Conservation (phyloP, 1,139 yeast species). For the Taphrina confusa region DNA sequence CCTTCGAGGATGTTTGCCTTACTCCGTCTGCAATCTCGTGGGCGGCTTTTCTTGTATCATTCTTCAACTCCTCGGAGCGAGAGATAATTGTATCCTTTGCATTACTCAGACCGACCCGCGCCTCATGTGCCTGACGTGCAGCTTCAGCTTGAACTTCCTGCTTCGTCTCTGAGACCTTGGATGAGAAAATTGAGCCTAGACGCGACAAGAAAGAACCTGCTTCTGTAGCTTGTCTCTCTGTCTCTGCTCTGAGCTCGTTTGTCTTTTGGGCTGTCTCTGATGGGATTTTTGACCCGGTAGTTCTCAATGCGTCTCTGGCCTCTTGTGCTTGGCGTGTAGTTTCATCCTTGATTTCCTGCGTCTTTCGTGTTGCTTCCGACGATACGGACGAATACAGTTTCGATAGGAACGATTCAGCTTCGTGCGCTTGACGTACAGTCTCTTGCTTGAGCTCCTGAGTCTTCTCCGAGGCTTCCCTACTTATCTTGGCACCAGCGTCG, state of each 20-base stretch:
- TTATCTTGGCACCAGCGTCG: not conserved
- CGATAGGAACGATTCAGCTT: constrained; percentile 1
- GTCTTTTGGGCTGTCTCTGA: not conserved
- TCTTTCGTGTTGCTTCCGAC: not conserved
- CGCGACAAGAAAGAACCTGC: not conserved
- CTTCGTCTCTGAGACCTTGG: not conserved
- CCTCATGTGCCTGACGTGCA: not conserved
- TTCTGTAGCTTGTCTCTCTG: constrained; percentile 9
- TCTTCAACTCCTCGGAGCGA: not conserved
- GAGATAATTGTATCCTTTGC: not conserved
- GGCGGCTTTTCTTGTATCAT: not conserved
- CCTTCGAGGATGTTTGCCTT: not conserved
- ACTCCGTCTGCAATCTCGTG: not conserved
- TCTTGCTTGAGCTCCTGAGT: constrained; percentile 7
- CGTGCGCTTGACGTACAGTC: constrained; percentile 10
- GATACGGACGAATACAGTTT: not conserved
- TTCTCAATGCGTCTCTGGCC: not conserved
- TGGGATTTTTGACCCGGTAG: not conserved
- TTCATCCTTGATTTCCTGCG: constrained; percentile 12
- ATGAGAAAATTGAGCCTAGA: not conserved
- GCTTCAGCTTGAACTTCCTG: constrained; percentile 9
- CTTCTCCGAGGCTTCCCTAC: not conserved
- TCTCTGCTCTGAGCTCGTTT: not conserved
- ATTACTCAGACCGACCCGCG: not conserved
- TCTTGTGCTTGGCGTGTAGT: not conserved